phyloP scores from a whole-genome alignment of 2,329 filamentous ascomycete species.

The Colletotrichum aenigma region DNA sequence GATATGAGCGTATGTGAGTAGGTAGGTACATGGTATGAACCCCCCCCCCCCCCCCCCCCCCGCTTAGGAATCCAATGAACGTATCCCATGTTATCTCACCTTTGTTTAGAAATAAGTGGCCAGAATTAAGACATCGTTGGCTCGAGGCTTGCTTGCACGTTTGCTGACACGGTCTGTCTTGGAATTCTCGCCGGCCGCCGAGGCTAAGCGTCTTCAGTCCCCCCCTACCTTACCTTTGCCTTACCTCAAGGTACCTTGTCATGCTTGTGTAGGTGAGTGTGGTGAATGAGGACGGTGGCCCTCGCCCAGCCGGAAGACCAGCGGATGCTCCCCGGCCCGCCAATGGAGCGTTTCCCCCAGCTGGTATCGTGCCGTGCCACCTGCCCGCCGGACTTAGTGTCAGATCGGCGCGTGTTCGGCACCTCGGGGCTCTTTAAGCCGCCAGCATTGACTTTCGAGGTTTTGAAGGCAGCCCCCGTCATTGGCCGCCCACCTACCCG shows the following conservation, averaged over 20 bases:
- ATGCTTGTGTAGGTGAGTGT: not conserved
- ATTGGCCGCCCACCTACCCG: not conserved
- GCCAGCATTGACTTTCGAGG: not conserved
- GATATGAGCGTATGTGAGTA: not conserved
- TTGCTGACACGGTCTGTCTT: not conserved
- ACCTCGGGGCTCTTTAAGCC: not conserved
- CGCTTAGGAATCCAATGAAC: not conserved
- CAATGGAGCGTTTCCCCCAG: not conserved
- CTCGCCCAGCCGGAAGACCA: not conserved
- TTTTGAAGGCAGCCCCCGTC: not conserved
- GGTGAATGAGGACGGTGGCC: not conserved
- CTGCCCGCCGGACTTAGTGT: not conserved
- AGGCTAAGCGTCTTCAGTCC: not conserved
- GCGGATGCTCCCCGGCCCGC: not conserved
- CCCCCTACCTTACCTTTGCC: not conserved
- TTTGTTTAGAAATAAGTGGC: not conserved
- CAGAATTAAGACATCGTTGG: not conserved
- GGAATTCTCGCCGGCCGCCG: not conserved
- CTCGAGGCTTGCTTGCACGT: not conserved
- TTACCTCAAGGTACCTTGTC: not conserved
- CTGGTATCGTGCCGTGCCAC: not conserved
- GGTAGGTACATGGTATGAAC: not conserved
- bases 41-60: not conserved
- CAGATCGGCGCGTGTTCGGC: not conserved
- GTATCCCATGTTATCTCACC: not conserved